Evolutionary conservation across 2,329 filamentous ascomycete species (phyloP).

Genomic region (Aspergillus puulaauensis): DNA sequence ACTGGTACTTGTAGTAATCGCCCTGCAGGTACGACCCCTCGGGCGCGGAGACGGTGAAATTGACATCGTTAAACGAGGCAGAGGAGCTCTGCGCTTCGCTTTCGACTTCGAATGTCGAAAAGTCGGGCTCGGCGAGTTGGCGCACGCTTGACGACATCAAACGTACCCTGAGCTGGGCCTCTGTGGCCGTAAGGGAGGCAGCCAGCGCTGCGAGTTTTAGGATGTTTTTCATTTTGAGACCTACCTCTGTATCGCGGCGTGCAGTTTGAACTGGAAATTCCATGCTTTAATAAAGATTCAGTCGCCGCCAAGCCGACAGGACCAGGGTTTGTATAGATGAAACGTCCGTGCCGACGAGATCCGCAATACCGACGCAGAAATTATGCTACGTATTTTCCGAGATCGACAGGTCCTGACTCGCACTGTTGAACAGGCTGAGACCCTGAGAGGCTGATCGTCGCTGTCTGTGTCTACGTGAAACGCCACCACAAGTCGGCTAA

Average conservation of each 20-base stretch:
- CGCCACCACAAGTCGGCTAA: too few relatives aligned
- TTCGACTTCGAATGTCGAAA: conserved; percentile 4
- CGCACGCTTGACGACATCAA: conserved; percentile 3
- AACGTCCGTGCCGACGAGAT: not conserved
- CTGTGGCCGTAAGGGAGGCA: not conserved
- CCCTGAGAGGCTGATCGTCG: too few relatives aligned
- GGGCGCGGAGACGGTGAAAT: conserved; percentile 1
- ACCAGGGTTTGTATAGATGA: not conserved
- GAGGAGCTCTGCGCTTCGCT: conserved; percentile 5
- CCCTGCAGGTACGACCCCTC: conserved; percentile 8
- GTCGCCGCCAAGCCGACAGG: not conserved
- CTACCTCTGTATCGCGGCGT: too few relatives aligned
- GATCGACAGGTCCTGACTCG: not conserved
- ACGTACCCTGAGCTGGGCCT: conserved; percentile 7
- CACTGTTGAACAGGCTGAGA: too few relatives aligned
- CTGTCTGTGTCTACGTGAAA: too few relatives aligned
- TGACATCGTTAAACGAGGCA: not conserved
- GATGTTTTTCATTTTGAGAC: not conserved
- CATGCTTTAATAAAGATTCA: not conserved
- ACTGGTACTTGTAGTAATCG: conserved; percentile 12
- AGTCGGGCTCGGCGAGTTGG: conserved; percentile 5
- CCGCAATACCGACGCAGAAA: not conserved
- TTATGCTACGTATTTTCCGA: not conserved
- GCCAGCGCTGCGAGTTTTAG: not conserved
- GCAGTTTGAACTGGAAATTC: too few relatives aligned